Evolutionary conservation across 768 basidiomycete species (phyloP), one percentile per base, ranked within the genome.

Genomic region (Terana coerulea): DNA sequence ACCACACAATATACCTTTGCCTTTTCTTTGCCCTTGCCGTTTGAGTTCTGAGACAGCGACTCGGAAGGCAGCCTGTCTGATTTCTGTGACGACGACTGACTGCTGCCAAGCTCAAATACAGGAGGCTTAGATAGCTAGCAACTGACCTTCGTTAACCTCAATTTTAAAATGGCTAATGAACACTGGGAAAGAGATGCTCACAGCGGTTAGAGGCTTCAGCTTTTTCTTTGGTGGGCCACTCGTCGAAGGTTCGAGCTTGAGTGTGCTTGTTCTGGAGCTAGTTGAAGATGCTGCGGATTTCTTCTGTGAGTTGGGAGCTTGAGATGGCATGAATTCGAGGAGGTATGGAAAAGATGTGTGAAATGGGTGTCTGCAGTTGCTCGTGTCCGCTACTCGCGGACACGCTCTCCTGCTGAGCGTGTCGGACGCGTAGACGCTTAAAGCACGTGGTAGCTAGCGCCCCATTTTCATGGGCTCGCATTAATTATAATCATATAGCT

Each of bases 11-110:
- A 22, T n/a, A 12, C 29, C 7, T 11, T 51, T 40, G 57, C 57
- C 36, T 60, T 65, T 37, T 55, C 57, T 43, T 66, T 67, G 25
- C 63, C 61, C 29, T 64, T 64, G 31, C 26, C 30, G 19, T 57
- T 54, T 45, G 39, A 17, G 46, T 26, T 15, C 26, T 30, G 43
- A 26, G 26, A n/a, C 43, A n/a, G n/a, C n/a, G n/a, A n/a, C n/a
- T n/a, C n/a, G n/a, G n/a, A n/a, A n/a, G n/a, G 17, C 6, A 22
- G 5, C 3, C 30, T 33, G 12, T 6, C 14, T 14, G 35, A 29
- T 12, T 7, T 10, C 21, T 48, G 46, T 11, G 58, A 47, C n/a
- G 41, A 9, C 17, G 54, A 22, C 44, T 61, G 55, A 19, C 52
- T 57, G 10, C 46, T 26, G 14, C 46, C 47, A 8, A 62, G 39